These are phyloP conservation scores for Primulina eburnea DNA, from an alignment of 257 asterid species.

Conservation along the genomic window DNA sequence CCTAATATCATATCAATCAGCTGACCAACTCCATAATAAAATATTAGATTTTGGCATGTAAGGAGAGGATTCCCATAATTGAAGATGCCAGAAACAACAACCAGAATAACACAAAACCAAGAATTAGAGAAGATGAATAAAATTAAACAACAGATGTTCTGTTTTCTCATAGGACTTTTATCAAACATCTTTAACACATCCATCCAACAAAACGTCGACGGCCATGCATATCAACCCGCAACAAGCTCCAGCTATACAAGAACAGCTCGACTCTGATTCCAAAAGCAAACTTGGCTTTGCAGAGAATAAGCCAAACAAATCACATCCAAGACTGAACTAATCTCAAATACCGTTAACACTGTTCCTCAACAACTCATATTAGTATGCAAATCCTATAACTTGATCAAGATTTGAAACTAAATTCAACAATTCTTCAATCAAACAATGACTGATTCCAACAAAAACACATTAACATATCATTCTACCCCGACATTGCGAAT, in stretches of 20 bases:
- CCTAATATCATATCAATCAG: neutral
- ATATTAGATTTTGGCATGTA: neutral
- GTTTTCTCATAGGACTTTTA: neutral
- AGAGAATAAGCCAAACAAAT: neutral
- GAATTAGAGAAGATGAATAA: neutral
- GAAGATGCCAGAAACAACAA: neutral
- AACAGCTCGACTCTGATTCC: neutral
- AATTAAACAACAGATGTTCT: too few species aligned
- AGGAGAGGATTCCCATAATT: neutral
- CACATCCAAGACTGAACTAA: neutral
- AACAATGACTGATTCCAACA: too few species aligned
- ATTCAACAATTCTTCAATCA: neutral
- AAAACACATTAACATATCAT: too few species aligned
- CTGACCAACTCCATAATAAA: neutral
- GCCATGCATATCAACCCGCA: neutral
- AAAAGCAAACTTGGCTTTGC: too few species aligned
- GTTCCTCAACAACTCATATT: neutral
- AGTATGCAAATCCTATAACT: neutral
- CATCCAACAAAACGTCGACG: neutral
- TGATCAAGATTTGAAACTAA: neutral
- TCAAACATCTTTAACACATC: neutral
- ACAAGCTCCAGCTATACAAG: neutral
- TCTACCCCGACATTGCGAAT: too few species aligned
- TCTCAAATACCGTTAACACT: too few species aligned
- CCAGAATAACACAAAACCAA: neutral